A percentile compares a stretch with the other conserved stretches of the same genome.
Evolutionary conservation across 768 basidiomycete genomes (phyloP).

Genomic region (Phylloporus rhodoxanthus): DNA sequence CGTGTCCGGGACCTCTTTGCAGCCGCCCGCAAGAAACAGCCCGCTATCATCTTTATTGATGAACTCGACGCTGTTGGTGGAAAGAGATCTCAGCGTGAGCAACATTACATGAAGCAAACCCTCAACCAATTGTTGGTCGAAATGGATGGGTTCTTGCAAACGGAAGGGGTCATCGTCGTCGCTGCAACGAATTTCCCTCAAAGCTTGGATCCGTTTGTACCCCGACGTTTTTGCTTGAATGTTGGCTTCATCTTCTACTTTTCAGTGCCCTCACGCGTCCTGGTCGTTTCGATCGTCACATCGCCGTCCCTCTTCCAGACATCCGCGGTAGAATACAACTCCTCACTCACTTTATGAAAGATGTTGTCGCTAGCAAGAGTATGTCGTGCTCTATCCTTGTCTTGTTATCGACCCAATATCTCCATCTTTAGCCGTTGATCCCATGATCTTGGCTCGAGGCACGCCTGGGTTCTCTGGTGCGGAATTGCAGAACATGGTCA

Average conservation of each 20-base stretch:
- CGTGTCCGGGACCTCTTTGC: slow-evolving; percentile 93
- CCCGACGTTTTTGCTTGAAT: slow-evolving; percentile 1
- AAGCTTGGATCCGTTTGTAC: slow-evolving; percentile 76
- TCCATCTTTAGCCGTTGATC: slow-evolving; percentile 59
- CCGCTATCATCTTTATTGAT: slow-evolving; percentile 98
- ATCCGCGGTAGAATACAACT: slow-evolving; percentile 92
- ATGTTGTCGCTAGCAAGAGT: slow-evolving; percentile 61
- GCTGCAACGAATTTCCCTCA: slow-evolving; percentile 98
- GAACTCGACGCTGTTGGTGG: slow-evolving; percentile 92
- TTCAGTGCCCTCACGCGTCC: slow-evolving; percentile 87
- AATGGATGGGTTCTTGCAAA: slow-evolving; percentile 94
- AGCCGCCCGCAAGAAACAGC: slow-evolving; percentile 88
- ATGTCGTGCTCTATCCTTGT: slow-evolving; percentile 9
- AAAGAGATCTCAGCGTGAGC: slow-evolving; percentile 76
- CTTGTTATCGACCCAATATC: neutral
- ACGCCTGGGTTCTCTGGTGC: slow-evolving; percentile 97
- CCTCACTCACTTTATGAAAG: slow-evolving; percentile 83
- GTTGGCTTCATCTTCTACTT: slow-evolving; percentile 10
- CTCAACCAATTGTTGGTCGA: slow-evolving; percentile 95
- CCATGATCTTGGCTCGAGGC: slow-evolving; percentile 84
- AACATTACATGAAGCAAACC: slow-evolving; percentile 90
- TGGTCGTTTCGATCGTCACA: slow-evolving; percentile 91
- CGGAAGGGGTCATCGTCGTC: slow-evolving; percentile 91
- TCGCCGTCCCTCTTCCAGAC: slow-evolving; percentile 92
- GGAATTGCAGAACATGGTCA: slow-evolving; percentile 95